Percentiles rank a stretch among this genome's conserved stretches.
These are phyloP conservation scores for Dispira parvispora DNA, from an alignment of 192 early-diverging fungal species.

Conservation along the genomic window DNA sequence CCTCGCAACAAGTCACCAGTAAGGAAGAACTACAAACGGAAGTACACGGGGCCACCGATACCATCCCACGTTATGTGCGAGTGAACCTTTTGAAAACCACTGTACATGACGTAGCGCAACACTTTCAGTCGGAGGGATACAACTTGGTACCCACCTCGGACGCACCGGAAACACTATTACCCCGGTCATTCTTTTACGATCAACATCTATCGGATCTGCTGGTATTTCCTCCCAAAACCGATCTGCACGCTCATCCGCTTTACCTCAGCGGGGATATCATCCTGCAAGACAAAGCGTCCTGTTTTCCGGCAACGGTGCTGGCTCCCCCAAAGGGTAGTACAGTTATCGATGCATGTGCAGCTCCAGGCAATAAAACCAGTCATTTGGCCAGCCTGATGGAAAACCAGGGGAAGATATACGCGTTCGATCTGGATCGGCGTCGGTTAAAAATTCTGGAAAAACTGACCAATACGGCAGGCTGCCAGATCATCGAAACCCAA, in stretches of 20 bases:
- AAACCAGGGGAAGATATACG: slow-evolving; percentile 72
- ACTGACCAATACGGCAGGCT: slow-evolving; percentile 61
- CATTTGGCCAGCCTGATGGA: slow-evolving; percentile 80
- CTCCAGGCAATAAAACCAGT: slow-evolving; percentile 95
- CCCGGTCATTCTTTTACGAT: slow-evolving; percentile 31
- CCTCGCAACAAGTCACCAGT: slow-evolving; percentile 38
- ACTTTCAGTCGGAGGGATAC: slow-evolving; percentile 41
- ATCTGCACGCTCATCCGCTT: slow-evolving; percentile 71
- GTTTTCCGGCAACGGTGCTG: slow-evolving; percentile 80
- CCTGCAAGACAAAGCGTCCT: slow-evolving; percentile 91
- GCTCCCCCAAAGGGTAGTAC: slow-evolving; percentile 33
- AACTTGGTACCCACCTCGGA: slow-evolving; percentile 17
- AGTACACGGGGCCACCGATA: slow-evolving; percentile 29
- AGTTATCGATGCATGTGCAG: slow-evolving; percentile 90
- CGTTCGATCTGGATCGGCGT: slow-evolving; percentile 72
- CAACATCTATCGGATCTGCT: slow-evolving; percentile 65
- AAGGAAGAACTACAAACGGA: slow-evolving; percentile 58
- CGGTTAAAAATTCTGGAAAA: slow-evolving; percentile 55
- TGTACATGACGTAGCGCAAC: slow-evolving; percentile 45
- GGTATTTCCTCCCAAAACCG: slow-evolving; percentile 69
- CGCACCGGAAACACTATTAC: slow-evolving; percentile 10
- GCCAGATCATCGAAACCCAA: slow-evolving; percentile 36
- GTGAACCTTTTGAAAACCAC: slow-evolving; percentile 70
- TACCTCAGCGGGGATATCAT: slow-evolving; percentile 63
- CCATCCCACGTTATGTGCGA: slow-evolving; percentile 50